Base-by-base conservation (phyloP, 768 basidiomycete genomes). In the Auriscalpium microsporum region DNA sequence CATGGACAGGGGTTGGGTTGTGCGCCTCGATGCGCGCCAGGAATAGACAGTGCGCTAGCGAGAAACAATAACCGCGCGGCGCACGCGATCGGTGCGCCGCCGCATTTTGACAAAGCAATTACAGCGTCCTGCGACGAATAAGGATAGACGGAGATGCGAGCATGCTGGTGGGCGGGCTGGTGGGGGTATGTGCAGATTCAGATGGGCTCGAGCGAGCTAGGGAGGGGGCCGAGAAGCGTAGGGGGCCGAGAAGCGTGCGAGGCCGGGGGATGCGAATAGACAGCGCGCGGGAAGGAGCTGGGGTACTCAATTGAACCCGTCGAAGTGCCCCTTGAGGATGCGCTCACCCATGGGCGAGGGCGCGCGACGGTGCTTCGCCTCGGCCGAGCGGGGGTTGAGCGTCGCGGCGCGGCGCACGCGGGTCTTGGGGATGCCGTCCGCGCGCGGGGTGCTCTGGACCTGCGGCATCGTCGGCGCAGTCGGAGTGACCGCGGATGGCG, bases 261-360 rank as follows among this genome's bases (percentile, higher is more conserved):
- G 37, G 3, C 16, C 10, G 34, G 0, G 35, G 23, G 33, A 37
- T 21, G 35, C 19, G 13, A 28, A 28, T 28, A 28, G 28, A 4
- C 28, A 28, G 28, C 28, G 28, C 16, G 50, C n/a, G 14, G 6
- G 40, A 9, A 9, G 40, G 40, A 7, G 40, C 0, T 6, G 40
- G 14, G 50, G n/a, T n/a, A 49, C 10, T 54, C 55, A 90, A 65
- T 89, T 87, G 76, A 93, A 93, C 49, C 90, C 86, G 65, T 93
- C 90, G 62, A 92, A 93, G 63, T 93, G 90, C 9, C 90, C 90
- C 74, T 89, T 93, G 62, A 93, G 78, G 57, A 93, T 91, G 56
- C 90, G 78, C 71, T 93, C 90, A 59, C 90, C 91, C 90, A 91
- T 92, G 7, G 90, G 90, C 40, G 87, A 90, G 17, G 89, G 90